phyloP scores from a whole-genome alignment of 768 basidiomycete genomes.

The Exidia glandulosa region DNA sequence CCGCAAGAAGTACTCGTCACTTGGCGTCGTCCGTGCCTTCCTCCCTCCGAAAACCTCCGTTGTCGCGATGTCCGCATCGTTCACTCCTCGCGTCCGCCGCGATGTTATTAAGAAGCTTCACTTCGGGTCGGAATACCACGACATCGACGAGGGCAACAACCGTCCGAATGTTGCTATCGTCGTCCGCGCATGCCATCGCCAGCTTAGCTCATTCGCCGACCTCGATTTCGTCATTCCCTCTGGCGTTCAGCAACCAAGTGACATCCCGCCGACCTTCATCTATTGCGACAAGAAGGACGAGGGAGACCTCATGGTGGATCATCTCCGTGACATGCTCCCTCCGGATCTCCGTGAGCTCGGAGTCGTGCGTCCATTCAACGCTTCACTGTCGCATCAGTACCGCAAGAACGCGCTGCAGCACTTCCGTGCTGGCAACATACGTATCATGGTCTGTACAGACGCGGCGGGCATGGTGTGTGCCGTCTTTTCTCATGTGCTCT shows the following conservation, averaged over 20 bases:
- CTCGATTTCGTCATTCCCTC: conserved; percentile 22
- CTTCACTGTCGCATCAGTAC: conserved; percentile 2
- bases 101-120: neutral
- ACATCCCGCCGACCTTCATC: conserved; percentile 19
- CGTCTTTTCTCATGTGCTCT: neutral
- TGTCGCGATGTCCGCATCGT: neutral
- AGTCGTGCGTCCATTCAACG: conserved; percentile 5
- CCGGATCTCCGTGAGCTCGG: conserved; percentile 14
- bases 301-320: conserved; percentile 16
- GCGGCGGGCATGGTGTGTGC: conserved; percentile 27
- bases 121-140: neutral
- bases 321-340: conserved; percentile 12
- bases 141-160: neutral
- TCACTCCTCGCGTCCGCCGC: neutral
- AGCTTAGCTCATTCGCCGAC: conserved; percentile 22
- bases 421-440: conserved; percentile 15
- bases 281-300: conserved; percentile 20
- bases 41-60: neutral
- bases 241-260: neutral
- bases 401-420: conserved; percentile 10
- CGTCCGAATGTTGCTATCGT: conserved; percentile 21
- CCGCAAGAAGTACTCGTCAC: neutral
- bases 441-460: conserved; percentile 23
- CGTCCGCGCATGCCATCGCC: conserved; percentile 16
- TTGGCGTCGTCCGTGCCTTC: neutral